Base-by-base conservation (phyloP, 2,329 filamentous ascomycete species). In the Immersiporthe knoxdaviesiana region DNA sequence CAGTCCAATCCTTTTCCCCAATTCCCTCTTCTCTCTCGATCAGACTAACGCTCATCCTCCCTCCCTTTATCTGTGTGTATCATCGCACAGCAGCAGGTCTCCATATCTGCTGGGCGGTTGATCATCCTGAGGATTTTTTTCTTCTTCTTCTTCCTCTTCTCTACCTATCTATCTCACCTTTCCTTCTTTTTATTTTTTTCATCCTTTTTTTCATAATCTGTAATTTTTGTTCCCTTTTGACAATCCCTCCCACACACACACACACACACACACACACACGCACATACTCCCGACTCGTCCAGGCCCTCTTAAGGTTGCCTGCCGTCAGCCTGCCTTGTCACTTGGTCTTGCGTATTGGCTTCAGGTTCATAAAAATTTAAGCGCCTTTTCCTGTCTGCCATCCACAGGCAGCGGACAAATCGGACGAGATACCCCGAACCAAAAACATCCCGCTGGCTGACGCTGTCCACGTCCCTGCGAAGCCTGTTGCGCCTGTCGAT, bases 61-160 rank as follows among this genome's bases (percentile, higher is more conserved):
- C 52, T 60, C 61, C 41, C 30, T 64, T 52, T 61, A 35, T 63
- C 66, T 65, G 27, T 62, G 27, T 62, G 56, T 61, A 64, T 41
- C 54, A 61, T 62, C 37, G 41, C 47, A 50, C 61, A 59, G 32
- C 56, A 59, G 56, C 56, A 37, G 54, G 54, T 44, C 56, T 66
- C 32, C 56, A 66, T 47, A 52, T 62, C 35, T 52, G 37, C 60
- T 50, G 61, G n/a, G 30, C 41, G 41, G 35, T 24, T 63, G 14
- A 12, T 30, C n/a, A 21, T 44, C 41, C 24, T 16, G n/a, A 2
- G 37, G n/a, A n/a, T n/a, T n/a, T 18, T 47, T 47, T 47, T 47
- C 18, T 30, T 47, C n/a, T 47, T 47, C 21, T 47, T 10, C 21
- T 47, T 11, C 27, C 27, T 41, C 11, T 65, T 6, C 18, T 21